These are phyloP conservation scores for Spathaspora boniae DNA, from an alignment of 805 yeast genomes.

Conservation along the genomic window DNA sequence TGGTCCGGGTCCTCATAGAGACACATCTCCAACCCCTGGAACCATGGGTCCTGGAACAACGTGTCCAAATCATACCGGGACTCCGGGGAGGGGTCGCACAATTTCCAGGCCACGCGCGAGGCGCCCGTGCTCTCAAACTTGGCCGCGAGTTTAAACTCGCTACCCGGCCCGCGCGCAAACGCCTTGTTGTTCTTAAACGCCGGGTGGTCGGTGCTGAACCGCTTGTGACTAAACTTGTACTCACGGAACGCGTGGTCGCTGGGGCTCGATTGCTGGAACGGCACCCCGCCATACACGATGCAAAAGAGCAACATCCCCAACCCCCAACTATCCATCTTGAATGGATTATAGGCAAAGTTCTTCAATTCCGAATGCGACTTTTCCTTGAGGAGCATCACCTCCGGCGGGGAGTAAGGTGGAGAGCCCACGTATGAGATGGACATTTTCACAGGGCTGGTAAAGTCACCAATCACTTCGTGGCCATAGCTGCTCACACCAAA, in stretches of 20 bases:
- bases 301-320: slow-evolving; percentile 67
- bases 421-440: slow-evolving; percentile 63
- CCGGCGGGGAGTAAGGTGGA: slow-evolving; percentile 81
- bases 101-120: slow-evolving; percentile 69
- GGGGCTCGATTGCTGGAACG: slow-evolving; percentile 51
- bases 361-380: slow-evolving; percentile 26
- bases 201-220: slow-evolving; percentile 41
- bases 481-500: slow-evolving; percentile 73
- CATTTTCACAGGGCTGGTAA: slow-evolving; percentile 34
- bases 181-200: slow-evolving; percentile 45
- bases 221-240: slow-evolving; percentile 46
- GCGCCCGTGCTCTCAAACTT: slow-evolving; percentile 56
- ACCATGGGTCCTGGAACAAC: slow-evolving; percentile 64
- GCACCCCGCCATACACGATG: slow-evolving; percentile 53
- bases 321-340: slow-evolving; percentile 69
- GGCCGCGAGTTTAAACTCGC: slow-evolving; percentile 67
- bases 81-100: slow-evolving; percentile 59
- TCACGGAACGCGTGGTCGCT: slow-evolving; percentile 54
- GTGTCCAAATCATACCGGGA: slow-evolving; percentile 53
- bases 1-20: slow-evolving; percentile 47
- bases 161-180: slow-evolving; percentile 58
- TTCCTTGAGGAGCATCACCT: slow-evolving; percentile 53
- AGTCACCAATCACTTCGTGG: slow-evolving; percentile 50
- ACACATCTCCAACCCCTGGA: slow-evolving; percentile 57
- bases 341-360: slow-evolving; percentile 55